Conservation (phyloP, 1,284 basidiomycete species). For the Limonomyces culmigenus region DNA sequence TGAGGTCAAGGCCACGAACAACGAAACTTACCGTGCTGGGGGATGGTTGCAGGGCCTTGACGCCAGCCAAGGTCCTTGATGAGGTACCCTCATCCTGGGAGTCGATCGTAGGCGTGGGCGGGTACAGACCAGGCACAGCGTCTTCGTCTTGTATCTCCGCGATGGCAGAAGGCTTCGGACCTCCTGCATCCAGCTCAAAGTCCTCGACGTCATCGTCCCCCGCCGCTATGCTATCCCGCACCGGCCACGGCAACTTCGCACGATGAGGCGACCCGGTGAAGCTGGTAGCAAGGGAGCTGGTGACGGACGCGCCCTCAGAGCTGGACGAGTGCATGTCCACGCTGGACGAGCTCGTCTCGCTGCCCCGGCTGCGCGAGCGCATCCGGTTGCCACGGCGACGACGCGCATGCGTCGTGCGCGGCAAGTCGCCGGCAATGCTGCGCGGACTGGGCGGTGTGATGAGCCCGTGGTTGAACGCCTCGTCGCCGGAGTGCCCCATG, state of each 20-base stretch:
- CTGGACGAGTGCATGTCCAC: background rate
- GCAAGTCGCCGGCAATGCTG: slow-evolving; percentile 45
- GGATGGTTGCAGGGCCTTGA: background rate
- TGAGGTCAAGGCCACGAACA: background rate
- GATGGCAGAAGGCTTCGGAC: background rate
- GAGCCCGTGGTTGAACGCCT: slow-evolving; percentile 29
- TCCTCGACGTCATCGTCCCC: too few relatives aligned
- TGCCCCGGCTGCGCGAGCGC: background rate
- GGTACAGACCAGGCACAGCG: too few relatives aligned
- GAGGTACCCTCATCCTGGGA: background rate
- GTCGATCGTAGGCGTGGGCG: background rate
- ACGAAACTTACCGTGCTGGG: background rate
- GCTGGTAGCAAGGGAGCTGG: background rate
- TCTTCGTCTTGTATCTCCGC: background rate
- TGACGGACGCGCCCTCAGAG: background rate
- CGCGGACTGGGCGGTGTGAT: slow-evolving; percentile 61
- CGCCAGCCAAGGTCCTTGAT: background rate
- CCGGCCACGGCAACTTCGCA: background rate
- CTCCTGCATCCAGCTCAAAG: background rate
- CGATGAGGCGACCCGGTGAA: background rate
- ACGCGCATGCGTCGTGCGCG: slow-evolving; percentile 12
- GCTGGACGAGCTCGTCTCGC: background rate
- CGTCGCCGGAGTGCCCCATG: slow-evolving; percentile 28
- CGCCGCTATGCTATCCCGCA: too few relatives aligned
- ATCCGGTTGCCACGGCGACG: slow-evolving; percentile 14